Percentiles rank a stretch among this genome's conserved stretches.
phyloP scores from a whole-genome alignment of 495 filamentous ascomycete genomes.

The Evernia prunastri region DNA sequence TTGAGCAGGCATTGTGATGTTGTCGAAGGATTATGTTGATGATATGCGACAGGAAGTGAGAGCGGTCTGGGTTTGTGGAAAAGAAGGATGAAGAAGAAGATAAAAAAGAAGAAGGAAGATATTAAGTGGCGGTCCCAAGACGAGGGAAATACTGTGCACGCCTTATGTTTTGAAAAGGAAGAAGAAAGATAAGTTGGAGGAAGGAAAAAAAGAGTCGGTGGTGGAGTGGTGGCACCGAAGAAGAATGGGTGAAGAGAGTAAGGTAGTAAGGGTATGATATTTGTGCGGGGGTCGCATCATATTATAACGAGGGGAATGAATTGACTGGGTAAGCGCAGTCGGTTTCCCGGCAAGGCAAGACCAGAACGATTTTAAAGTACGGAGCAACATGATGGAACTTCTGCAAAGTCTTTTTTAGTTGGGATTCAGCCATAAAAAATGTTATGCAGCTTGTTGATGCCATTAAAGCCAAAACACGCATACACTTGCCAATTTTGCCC shows the following conservation, averaged over 20 bases:
- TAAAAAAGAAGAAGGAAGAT: slow-evolving; percentile 24
- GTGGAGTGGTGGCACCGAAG: slow-evolving; percentile 30
- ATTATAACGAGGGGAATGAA: slow-evolving; percentile 13
- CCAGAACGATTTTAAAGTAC: slow-evolving; percentile 14
- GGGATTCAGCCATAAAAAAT: slow-evolving; percentile 7
- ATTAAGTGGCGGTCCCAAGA: slow-evolving; percentile 44
- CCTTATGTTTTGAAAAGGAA: slow-evolving; percentile 37
- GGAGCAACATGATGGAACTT: slow-evolving; percentile 19
- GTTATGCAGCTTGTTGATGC: slow-evolving; percentile 18
- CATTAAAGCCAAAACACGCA: slow-evolving; percentile 12
- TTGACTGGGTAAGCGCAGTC: slow-evolving; percentile 20
- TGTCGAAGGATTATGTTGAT: slow-evolving; percentile 26
- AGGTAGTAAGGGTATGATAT: slow-evolving; percentile 19
- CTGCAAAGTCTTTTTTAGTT: too few species aligned
- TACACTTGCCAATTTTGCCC: slow-evolving; percentile 15
- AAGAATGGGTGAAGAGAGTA: slow-evolving; percentile 18
- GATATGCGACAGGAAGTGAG: slow-evolving; percentile 23
- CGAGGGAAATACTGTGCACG: slow-evolving; percentile 53
- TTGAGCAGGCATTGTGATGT: slow-evolving; percentile 75
- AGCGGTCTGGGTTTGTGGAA: slow-evolving; percentile 29
- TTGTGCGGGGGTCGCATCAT: slow-evolving; percentile 18
- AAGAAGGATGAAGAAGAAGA: slow-evolving; percentile 48
- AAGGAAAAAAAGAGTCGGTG: slow-evolving; percentile 28
- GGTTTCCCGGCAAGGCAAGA: slow-evolving; percentile 5
- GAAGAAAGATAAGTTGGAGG: slow-evolving; percentile 19